A percentile compares a stretch with the other conserved stretches of the same genome.
Evolutionary conservation across 768 basidiomycete genomes (phyloP).

Genomic region (Termitomyces sp.): DNA sequence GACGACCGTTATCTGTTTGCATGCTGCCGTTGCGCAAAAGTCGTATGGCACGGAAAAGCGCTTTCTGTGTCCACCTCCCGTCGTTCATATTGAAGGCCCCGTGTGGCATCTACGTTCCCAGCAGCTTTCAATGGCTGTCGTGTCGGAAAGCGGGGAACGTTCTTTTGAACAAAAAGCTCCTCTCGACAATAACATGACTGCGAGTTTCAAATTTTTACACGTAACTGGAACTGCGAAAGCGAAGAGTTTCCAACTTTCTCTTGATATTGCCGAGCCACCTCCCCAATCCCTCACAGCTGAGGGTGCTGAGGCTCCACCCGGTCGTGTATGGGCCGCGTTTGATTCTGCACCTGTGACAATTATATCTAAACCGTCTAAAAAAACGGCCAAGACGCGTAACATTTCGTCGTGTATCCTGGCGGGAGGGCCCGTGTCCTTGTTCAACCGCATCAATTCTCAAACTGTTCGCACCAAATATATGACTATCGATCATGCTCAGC

Average conservation of each 20-base stretch:
- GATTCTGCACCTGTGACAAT: conserved; percentile 90
- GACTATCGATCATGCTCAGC: conserved; percentile 81
- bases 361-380: conserved; percentile 96
- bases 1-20: conserved; percentile 88
- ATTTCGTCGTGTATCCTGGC: conserved; percentile 88
- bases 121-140: conserved; percentile 81
- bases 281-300: conserved; percentile 45
- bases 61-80: conserved; percentile 89
- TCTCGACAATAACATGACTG: conserved; percentile 79
- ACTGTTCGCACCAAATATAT: conserved; percentile 97
- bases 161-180: conserved; percentile 83
- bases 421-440: conserved; percentile 86
- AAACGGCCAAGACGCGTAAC: conserved; percentile 93
- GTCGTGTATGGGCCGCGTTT: conserved; percentile 87
- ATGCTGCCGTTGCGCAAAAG: conserved; percentile 93
- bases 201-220: conserved; percentile 89
- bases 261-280: conserved; percentile 80
- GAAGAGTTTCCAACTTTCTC: conserved; percentile 83
- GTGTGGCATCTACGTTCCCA: conserved; percentile 80
- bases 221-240: conserved; percentile 87
- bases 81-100: conserved; percentile 90
- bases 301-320: conserved; percentile 42
- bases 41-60: conserved; percentile 95
- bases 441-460: conserved; percentile 96
- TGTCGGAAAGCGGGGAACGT: conserved; percentile 79